Evolutionary conservation across 2,329 filamentous ascomycete species (phyloP), one percentile per base, ranked within the genome.

Genomic region (Colletotrichum camelliae): DNA sequence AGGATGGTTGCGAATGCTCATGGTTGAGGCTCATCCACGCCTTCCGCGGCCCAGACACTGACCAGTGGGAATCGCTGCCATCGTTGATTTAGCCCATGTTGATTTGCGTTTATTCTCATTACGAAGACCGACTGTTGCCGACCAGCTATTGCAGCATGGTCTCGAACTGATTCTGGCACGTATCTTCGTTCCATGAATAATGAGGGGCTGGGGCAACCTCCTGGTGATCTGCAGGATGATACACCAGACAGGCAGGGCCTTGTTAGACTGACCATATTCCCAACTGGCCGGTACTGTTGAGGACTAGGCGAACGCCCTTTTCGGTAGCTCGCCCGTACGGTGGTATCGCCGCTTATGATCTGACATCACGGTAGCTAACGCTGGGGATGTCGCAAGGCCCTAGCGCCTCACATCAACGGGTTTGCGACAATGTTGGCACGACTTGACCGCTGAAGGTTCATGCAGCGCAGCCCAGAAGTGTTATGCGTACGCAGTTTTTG

Each of bases 231-330:
- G 73, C 70, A 39, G 43, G 7, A 68, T 65, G 62, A 73, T 65
- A 75, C 57, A 31, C 60, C 55, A 65, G 74, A 52, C 64, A 65
- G 58, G 58, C 57, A 65, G 74, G 65, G 37, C 57, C 70, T 71
- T 69, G 58, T 52, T 16, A 69, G 65, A 48, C 65, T 29, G 64
- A 64, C 27, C 64, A 55, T 67, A 39, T 70, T 75, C 71, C 74
- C 74, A 76, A 67, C 61, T 66, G 71, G 71, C 67, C 24, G 74
- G 74, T 70, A 70, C 66, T 33, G 60, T 71, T 61, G 67, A 39
- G 52, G 66, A 67, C 64, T 71, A 62, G 65, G 60, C 60, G 39
- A 67, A 55, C 24, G 37, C 74, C 67, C 37, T 62, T 57, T 75
- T 70, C 71, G 74, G 66, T 66, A 76, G 71, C 60, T 75, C 57